phyloP scores from a whole-genome alignment of 805 yeast genomes.

The Wickerhamomyces canadensis region DNA sequence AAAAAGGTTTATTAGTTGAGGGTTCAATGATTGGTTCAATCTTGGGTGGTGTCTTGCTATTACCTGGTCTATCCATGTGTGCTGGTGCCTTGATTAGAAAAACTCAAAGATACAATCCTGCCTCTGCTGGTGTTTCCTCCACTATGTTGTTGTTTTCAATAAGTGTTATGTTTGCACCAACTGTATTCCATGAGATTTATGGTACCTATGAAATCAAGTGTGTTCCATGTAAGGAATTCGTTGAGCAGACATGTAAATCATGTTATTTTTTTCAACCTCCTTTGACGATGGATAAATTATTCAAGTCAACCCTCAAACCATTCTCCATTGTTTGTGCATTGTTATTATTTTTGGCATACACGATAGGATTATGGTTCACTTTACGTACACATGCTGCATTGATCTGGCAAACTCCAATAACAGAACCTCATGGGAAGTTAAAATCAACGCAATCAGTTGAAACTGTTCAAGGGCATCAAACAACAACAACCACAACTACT shows the following conservation, averaged over 20 bases:
- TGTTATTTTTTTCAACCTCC: slow-evolving; percentile 81
- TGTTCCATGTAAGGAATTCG: slow-evolving; percentile 46
- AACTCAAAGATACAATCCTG: slow-evolving; percentile 92
- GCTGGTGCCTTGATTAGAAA: slow-evolving; percentile 92
- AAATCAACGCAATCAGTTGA: slow-evolving; percentile 10
- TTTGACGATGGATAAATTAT: slow-evolving; percentile 62
- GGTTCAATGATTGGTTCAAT: slow-evolving; percentile 95
- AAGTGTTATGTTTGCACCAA: slow-evolving; percentile 88
- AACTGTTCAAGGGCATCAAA: too few relatives aligned
- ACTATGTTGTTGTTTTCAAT: slow-evolving; percentile 91
- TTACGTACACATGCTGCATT: slow-evolving; percentile 93
- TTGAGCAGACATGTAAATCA: slow-evolving; percentile 45
- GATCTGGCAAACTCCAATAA: slow-evolving; percentile 79
- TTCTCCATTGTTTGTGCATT: slow-evolving; percentile 76
- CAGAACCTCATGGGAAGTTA: slow-evolving; percentile 17
- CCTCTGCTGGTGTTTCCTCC: slow-evolving; percentile 94
- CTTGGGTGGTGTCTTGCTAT: slow-evolving; percentile 81
- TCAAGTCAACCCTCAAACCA: slow-evolving; percentile 67
- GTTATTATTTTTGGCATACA: slow-evolving; percentile 75
- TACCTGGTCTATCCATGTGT: slow-evolving; percentile 96
- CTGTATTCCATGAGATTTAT: slow-evolving; percentile 81
- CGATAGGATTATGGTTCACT: slow-evolving; percentile 87
- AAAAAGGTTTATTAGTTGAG: slow-evolving; percentile 86
- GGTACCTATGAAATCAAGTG: slow-evolving; percentile 82
- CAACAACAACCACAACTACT: too few relatives aligned